Conservation (phyloP, 2,329 filamentous ascomycete species). For the Trichophyton simii region DNA sequence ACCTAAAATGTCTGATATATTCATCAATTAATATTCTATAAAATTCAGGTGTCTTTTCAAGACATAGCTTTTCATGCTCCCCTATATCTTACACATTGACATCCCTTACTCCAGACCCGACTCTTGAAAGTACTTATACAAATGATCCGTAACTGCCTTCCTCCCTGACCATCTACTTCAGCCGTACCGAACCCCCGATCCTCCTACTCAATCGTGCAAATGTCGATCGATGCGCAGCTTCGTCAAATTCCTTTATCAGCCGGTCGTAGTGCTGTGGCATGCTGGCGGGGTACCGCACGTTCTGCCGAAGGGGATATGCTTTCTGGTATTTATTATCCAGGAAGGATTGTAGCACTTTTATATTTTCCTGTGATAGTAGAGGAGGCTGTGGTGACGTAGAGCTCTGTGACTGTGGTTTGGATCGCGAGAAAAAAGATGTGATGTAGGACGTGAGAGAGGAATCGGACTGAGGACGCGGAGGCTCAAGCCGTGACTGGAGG, state of each 20-base stretch:
- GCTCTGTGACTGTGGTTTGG: constrained; percentile 8
- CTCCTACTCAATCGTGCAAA: constrained; percentile 34
- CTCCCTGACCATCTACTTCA: constrained; percentile 16
- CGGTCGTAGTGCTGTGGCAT: constrained; percentile 42
- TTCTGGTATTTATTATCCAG: constrained; percentile 47
- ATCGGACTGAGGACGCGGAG: constrained; percentile 8
- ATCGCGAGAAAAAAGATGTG: constrained; percentile 9
- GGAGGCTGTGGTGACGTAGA: constrained; percentile 4
- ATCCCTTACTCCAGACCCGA: not conserved
- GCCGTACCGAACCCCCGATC: constrained; percentile 37
- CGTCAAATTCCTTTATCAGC: constrained; percentile 41
- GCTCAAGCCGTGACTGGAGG: constrained; percentile 24
- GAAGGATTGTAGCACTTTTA: constrained; percentile 49
- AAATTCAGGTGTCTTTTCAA: not conserved
- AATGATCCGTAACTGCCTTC: not conserved
- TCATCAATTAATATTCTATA: not conserved
- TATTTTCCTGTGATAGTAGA: constrained; percentile 20
- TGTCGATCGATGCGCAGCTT: constrained; percentile 40
- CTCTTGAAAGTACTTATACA: not conserved
- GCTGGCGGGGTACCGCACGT: constrained; percentile 38
- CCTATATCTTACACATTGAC: not conserved
- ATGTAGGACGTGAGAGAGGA: constrained; percentile 3
- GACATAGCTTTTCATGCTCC: not conserved
- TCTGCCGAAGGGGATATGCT: constrained; percentile 36
- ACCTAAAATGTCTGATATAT: not conserved